Evolutionary conservation across 2,329 filamentous ascomycete species (phyloP).

Genomic region (Albifimbria verrucaria): DNA sequence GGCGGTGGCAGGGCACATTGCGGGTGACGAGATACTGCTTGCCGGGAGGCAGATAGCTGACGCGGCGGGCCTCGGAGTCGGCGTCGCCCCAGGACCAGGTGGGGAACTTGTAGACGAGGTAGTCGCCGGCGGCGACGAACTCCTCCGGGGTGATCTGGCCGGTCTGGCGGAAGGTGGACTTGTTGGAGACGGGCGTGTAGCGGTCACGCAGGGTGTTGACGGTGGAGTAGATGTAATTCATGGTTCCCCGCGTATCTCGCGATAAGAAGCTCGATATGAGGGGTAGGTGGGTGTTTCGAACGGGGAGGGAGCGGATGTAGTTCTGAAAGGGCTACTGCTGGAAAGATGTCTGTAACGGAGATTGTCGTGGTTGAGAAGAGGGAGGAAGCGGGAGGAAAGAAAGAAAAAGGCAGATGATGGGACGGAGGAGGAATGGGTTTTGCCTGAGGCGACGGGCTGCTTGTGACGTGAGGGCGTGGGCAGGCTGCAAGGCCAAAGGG

Average conservation of each 20-base stretch:
- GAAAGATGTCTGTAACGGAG: neutral
- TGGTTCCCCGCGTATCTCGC: slow-evolving; percentile 33
- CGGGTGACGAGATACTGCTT: slow-evolving; percentile 97
- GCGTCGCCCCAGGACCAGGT: slow-evolving; percentile 97
- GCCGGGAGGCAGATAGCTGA: slow-evolving; percentile 74
- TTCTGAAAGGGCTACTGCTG: neutral
- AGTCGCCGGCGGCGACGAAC: slow-evolving; percentile 93
- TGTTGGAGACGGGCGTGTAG: slow-evolving; percentile 84
- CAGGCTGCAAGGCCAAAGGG: neutral
- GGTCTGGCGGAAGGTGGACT: slow-evolving; percentile 87
- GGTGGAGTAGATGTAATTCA: slow-evolving; percentile 91
- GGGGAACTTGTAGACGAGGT: slow-evolving; percentile 97
- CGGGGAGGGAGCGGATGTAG: neutral
- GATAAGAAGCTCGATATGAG: neutral
- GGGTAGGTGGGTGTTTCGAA: neutral
- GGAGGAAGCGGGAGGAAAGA: neutral
- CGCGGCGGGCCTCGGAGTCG: slow-evolving; percentile 74
- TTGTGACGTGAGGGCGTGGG: neutral
- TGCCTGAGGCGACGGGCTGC: neutral
- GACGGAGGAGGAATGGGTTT: neutral
- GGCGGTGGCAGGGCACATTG: slow-evolving; percentile 88
- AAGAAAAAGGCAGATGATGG: neutral
- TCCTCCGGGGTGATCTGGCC: slow-evolving; percentile 97
- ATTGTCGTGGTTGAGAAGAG: neutral
- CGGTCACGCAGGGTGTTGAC: slow-evolving; percentile 89